A percentile compares a stretch with the other conserved stretches of the same genome.
phyloP scores from a whole-genome alignment of 164 flowering plant genomes.

The Platanus orientalis region DNA sequence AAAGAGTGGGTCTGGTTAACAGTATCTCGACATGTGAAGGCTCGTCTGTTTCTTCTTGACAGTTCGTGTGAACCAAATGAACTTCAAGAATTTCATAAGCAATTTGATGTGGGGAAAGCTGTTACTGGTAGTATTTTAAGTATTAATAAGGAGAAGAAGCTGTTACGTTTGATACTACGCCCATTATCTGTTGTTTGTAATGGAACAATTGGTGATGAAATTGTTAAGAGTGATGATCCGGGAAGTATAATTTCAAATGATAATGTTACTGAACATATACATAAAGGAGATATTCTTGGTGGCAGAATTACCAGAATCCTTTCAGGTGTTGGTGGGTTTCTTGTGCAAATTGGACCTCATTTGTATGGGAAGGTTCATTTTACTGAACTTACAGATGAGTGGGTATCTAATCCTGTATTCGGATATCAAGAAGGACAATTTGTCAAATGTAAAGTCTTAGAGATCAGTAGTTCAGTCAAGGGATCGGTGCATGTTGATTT shows the following conservation, averaged over 20 bases:
- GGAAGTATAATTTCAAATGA: conserved; percentile 13
- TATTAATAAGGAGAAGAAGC: conserved; percentile 52
- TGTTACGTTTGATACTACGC: conserved; percentile 49
- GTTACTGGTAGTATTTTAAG: conserved; percentile 56
- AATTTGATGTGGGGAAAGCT: conserved; percentile 58
- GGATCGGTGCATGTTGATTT: conserved; percentile 69
- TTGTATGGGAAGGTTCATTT: conserved; percentile 80
- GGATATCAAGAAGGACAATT: conserved; percentile 78
- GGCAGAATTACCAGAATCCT: conserved; percentile 75
- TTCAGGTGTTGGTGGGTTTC: conserved; percentile 84
- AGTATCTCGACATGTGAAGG: conserved; percentile 58
- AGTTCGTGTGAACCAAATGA: conserved; percentile 69
- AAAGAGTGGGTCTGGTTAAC: conserved; percentile 79
- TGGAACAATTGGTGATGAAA: conserved; percentile 12
- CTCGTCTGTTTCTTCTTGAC: conserved; percentile 73
- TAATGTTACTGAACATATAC: conserved; percentile 32
- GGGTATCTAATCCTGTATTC: conserved; percentile 64
- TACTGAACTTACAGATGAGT: conserved; percentile 62
- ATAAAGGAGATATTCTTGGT: conserved; percentile 61
- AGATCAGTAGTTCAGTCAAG: conserved; percentile 41
- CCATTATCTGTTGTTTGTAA: conserved; percentile 22
- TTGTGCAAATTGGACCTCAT: conserved; percentile 81
- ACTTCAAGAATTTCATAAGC: conserved; percentile 57
- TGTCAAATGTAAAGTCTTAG: conserved; percentile 82
- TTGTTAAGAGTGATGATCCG: conserved; percentile 1